These are phyloP conservation scores for Penicillium nordicum DNA, from an alignment of 2,329 filamentous ascomycete species.

Conservation along the genomic window DNA sequence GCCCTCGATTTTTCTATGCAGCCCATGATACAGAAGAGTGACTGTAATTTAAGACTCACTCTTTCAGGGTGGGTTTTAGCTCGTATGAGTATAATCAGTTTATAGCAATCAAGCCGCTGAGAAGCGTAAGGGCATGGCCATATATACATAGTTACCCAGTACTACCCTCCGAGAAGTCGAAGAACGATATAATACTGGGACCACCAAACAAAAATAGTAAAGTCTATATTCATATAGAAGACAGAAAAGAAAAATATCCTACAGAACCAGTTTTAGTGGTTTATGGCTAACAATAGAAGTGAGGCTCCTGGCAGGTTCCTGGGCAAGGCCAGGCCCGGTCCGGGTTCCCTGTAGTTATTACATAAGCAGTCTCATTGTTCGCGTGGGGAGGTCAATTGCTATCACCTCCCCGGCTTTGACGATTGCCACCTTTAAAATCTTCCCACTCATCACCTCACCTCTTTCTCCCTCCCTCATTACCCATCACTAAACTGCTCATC, in stretches of 20 bases:
- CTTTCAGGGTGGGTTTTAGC: neutral
- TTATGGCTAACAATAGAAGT: neutral
- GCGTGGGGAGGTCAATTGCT: conserved; percentile 4
- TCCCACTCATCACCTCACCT: neutral
- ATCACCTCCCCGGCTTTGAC: conserved; percentile 4
- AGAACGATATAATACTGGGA: neutral
- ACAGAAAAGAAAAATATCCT: neutral
- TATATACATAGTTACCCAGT: neutral
- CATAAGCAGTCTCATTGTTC: conserved; percentile 3
- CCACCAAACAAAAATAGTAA: neutral
- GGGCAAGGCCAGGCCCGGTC: neutral
- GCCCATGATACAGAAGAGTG: neutral
- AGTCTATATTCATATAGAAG: neutral
- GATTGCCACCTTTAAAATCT: conserved; percentile 6
- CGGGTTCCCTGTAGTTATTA: neutral
- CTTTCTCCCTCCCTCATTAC: neutral
- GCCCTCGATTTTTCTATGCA: neutral
- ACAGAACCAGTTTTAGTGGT: too few species aligned
- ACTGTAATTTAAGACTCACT: neutral
- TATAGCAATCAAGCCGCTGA: neutral
- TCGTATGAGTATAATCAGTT: neutral
- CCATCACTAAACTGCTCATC: neutral
- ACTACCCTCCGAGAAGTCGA: neutral
- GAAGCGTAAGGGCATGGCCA: neutral
- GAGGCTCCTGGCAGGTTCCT: neutral